Conservation (phyloP, 352 stramenopile species). For the Globisporangium mamillatum region DNA sequence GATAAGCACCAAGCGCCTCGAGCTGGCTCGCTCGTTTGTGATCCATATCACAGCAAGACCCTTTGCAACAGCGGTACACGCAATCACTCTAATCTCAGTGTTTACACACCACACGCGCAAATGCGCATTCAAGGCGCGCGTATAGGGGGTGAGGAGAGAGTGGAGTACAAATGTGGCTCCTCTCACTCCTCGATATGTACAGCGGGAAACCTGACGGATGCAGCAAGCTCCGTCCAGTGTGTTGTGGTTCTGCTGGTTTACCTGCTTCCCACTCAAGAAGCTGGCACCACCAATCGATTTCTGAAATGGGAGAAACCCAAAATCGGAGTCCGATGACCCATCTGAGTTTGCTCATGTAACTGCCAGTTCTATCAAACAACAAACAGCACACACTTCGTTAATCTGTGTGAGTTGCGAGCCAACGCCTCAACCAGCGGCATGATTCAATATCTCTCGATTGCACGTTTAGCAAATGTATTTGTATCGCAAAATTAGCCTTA, state of each 20-base stretch:
- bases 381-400: neutral
- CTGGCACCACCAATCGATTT: neutral
- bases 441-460: neutral
- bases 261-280: neutral
- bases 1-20: neutral
- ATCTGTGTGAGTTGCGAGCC: neutral
- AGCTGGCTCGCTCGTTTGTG: neutral
- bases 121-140: neutral
- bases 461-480: no score
- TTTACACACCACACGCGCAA: neutral
- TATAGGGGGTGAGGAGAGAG: neutral
- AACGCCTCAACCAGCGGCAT: slow-evolving; percentile 2
- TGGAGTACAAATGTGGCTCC: neutral
- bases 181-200: neutral
- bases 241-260: neutral
- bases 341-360: neutral
- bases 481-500: no score
- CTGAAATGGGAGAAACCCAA: neutral
- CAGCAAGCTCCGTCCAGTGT: neutral
- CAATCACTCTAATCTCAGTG: neutral
- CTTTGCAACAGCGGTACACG: neutral
- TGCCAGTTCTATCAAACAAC: neutral
- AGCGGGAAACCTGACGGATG: neutral
- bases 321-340: neutral
- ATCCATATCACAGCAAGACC: neutral